phyloP scores from a whole-genome alignment of 75 land plant species.

The Pseudotsuga menziesii region DNA sequence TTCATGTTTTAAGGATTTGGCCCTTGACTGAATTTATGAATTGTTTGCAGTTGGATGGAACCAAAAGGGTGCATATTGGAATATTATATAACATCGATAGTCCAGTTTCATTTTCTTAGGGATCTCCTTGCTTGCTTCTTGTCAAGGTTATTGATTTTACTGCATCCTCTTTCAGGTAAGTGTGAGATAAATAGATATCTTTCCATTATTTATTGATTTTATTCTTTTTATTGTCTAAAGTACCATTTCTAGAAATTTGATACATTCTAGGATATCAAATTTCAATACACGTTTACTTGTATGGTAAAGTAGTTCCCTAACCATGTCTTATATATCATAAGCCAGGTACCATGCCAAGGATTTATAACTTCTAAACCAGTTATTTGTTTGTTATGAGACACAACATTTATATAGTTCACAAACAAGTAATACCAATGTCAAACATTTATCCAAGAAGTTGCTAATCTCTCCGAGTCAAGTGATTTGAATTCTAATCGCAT shows the following conservation, averaged over 20 bases:
- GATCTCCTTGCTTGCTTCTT: conserved; percentile 30
- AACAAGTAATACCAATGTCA: conserved; percentile 23
- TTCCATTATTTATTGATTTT: background rate
- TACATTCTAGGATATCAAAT: background rate
- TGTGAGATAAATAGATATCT: background rate
- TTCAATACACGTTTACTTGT: background rate
- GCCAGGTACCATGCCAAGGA: conserved; percentile 37
- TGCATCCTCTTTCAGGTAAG: conserved; percentile 45
- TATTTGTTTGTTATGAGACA: conserved; percentile 27
- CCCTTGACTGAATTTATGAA: background rate
- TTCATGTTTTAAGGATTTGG: background rate
- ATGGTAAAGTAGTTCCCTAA: background rate
- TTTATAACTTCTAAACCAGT: conserved; percentile 27
- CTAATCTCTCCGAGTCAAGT: conserved; percentile 57
- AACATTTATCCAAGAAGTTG: conserved; percentile 44
- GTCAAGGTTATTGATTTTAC: conserved; percentile 37
- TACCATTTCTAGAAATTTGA: background rate
- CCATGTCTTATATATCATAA: background rate
- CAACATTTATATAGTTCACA: conserved; percentile 21
- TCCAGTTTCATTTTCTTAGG: conserved; percentile 4
- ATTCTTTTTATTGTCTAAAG: background rate
- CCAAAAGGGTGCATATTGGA: conserved; percentile 72
- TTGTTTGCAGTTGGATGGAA: conserved; percentile 50
- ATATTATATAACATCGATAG: conserved; percentile 41
- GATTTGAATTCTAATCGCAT: conserved; percentile 41